Percentiles rank a stretch among this genome's conserved stretches.
Evolutionary conservation across 83 land plant species (phyloP).

Genomic region (Picea engelmannii): DNA sequence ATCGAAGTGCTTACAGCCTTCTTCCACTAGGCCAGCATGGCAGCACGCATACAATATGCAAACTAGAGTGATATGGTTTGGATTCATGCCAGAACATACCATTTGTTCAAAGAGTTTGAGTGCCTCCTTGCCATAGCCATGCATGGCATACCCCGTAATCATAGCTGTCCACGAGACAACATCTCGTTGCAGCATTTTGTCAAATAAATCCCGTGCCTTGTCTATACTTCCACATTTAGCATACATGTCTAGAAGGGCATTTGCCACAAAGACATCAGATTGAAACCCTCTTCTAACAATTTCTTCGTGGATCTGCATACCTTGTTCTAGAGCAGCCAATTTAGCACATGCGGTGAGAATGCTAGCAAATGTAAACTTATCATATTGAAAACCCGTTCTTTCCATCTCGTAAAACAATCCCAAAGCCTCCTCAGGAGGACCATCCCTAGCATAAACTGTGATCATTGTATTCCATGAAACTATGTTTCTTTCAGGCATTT

Average conservation of each 20-base stretch:
- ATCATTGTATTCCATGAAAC: slow-evolving; percentile 55
- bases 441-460: slow-evolving; percentile 56
- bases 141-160: slow-evolving; percentile 49
- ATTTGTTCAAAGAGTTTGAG: slow-evolving; percentile 42
- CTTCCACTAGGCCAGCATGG: slow-evolving; percentile 43
- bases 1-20: slow-evolving; percentile 30
- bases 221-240: slow-evolving; percentile 58
- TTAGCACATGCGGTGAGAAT: slow-evolving; percentile 55
- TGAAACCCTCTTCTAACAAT: slow-evolving; percentile 23
- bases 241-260: slow-evolving; percentile 59
- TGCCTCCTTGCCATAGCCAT: slow-evolving; percentile 39
- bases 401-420: slow-evolving; percentile 32
- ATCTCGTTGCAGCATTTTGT: slow-evolving; percentile 21
- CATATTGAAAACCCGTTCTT: slow-evolving; percentile 16
- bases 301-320: slow-evolving; percentile 34
- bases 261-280: slow-evolving; percentile 42
- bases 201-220: slow-evolving; percentile 38
- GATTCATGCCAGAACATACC: slow-evolving; percentile 42
- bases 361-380: slow-evolving; percentile 42
- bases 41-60: slow-evolving; percentile 50
- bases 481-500: slow-evolving; percentile 16
- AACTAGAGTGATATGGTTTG: slow-evolving; percentile 45
- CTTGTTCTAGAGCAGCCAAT: slow-evolving; percentile 46
- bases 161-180: slow-evolving; percentile 60
- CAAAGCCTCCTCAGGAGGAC: slow-evolving; percentile 49